Evolutionary conservation across 768 basidiomycete genomes (phyloP), one percentile per base, ranked within the genome.

Genomic region (Pleurotus giganteus): DNA sequence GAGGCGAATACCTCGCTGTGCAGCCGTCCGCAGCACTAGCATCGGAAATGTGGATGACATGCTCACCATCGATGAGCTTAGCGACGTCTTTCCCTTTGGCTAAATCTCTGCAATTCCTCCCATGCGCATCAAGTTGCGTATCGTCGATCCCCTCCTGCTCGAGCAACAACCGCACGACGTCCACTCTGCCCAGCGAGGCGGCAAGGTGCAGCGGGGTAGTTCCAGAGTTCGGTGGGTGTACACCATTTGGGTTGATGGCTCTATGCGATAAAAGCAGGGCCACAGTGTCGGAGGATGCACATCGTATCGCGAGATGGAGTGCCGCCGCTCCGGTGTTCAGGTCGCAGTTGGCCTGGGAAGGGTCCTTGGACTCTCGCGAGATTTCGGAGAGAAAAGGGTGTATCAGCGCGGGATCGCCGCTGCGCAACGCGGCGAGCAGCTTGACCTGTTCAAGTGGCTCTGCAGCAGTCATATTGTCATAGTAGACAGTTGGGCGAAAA

Each of bases 131-230:
- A 4, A 83, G 69, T 9, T 86, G 63, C 1, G 84, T 87, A 60
- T 97, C 95, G 63, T 98, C 86, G 37, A 94, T 84, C 2, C 70
- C 78, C 0, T 89, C 85, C 60, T 95, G 89, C 51, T 88, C 87
- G 1, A 98, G 77, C 2, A 98, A 74, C 9, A 94, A 67, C 43
- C 78, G 76, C 8, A 96, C 85, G 28, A 91, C 77, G 54, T 92
- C 91, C 3, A 77, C 68, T 23, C 91, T 75, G 2, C 86, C 89
- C 1, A 93, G 74, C 0, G 86, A 82, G 0, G 89, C 86, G 1
- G 79, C 78, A 11, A 69, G 86, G 78, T 69, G 94, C 65, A 77
- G 83, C 0, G 94, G 76, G 0, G 92, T 85, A 0, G 89, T 91
- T 1, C 88, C 86, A 0, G 89, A 86, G 0, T 78, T 83, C 0